Conservation (phyloP, 139 green algal species). For the Trebouxia sp. region DNA sequence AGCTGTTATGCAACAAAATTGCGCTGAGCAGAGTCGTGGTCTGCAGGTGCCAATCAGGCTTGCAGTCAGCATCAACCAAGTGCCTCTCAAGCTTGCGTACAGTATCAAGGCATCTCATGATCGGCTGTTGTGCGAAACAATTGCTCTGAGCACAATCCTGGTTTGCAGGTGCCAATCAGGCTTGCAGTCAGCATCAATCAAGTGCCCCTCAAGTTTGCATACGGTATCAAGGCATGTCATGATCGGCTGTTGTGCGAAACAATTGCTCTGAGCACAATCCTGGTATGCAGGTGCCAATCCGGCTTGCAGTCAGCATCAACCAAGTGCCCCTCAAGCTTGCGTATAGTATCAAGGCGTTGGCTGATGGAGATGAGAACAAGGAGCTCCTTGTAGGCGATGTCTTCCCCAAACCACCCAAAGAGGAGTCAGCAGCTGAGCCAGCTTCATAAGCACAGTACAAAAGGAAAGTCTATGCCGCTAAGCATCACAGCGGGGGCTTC, state of each 20-base stretch:
- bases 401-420: constrained; percentile 47
- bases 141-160: background rate
- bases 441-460: no score
- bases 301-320: constrained; percentile 71
- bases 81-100: no score
- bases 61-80: no score
- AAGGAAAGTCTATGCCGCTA: no score
- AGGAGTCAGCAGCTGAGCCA: background rate
- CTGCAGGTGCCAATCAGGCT: no score
- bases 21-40: no score
- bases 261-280: background rate
- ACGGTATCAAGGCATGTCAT: constrained; percentile 68
- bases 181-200: constrained; percentile 68
- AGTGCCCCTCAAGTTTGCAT: constrained; percentile 75
- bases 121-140: background rate
- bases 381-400: constrained; percentile 51
- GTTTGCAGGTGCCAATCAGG: constrained; percentile 74
- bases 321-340: constrained; percentile 75
- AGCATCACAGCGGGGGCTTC: no score
- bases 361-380: constrained; percentile 77
- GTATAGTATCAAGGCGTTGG: constrained; percentile 68
- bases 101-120: no score
- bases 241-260: no score
- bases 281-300: constrained; percentile 69
- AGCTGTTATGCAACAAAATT: no score